Evolutionary conservation across 805 yeast species (phyloP), one percentile per base, ranked within the genome.

Genomic region (Cyberlindnera lachancei): DNA sequence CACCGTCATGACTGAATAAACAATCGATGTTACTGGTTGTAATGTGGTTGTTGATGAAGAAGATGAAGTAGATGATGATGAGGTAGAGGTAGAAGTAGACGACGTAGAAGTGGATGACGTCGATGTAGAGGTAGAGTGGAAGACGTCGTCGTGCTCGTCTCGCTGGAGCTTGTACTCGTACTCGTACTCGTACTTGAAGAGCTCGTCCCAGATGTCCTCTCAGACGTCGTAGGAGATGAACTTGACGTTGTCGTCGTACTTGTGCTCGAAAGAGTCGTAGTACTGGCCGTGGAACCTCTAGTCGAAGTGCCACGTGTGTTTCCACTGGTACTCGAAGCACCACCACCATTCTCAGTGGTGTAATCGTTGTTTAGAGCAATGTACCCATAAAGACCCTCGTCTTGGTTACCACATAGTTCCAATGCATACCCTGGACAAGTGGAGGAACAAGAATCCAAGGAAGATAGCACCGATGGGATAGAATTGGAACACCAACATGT

Each of bases 401-500:
- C 52, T 4, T 57, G 23, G 41, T 57, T 59, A 8, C 74, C 74
- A 42, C 74, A 68, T 19, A 40, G 42, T 38, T 68, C 73, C 3
- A 30, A n/a, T 0, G 61, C 61, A 37, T 47, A 68, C 0, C 74
- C 74, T 1, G 73, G 70, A 44, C 74, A 68, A 13, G 38, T 29
- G 10, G 48, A 58, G 22, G 50, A 38, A 40, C 73, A 67, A 7
- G 45, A 29, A 11, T 45, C 28, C 9, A 59, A 24, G 18, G 46
- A 40, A 0, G 58, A 59, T 0, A 75, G 61, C 13, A 50, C 42
- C 2, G 47, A 59, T 0, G 85, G 84, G 15, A 65, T 52, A 7
- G 46, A 40, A 45, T 76, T 64, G 6, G 82, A 64, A 48, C 86
- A 78, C 79, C 80, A 79, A 51, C 86, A 78, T 28, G 57, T 23